Evolutionary conservation across 2,329 filamentous ascomycete species (phyloP), one percentile per base, ranked within the genome.

Genomic region (Coniochaeta sp.): DNA sequence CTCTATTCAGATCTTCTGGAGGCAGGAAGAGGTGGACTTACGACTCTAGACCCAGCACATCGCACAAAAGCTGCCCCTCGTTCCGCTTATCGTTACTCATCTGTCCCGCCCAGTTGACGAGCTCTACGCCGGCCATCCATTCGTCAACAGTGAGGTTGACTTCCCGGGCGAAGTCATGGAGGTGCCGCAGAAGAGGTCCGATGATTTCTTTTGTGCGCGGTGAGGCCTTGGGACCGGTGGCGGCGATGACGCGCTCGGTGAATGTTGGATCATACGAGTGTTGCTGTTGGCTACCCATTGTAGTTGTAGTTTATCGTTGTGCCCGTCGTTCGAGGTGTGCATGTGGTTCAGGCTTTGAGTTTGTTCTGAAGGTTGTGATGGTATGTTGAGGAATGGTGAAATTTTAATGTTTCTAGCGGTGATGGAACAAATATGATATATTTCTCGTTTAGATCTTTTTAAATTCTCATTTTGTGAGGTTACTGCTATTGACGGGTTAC

Each of bases 121-220:
- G 75, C 69, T 30, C 76, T 30, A 88, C 82, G 57, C 82, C 85
- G 12, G 79, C 73, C 71, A 85, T 80, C 84, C 84, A 87, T 72
- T 88, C 85, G 62, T 85, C 83, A 22, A 79, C 76, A 22, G 82
- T 86, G 57, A 88, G 79, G 68, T 87, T 81, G 61, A 85, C 79
- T 69, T 88, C 85, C 54, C 84, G 80, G 52, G 81, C 80, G 69
- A 87, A 87, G 71, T 86, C 83, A 72, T 88, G 85, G 60, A 87
- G 76, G 73, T 87, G 84, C 44, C 73, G 75, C 70, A 86, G 83
- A 63, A 86, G 71, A 42, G 77, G 76, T 62, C 75, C 70, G 71
- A 87, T 74, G 68, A 87, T 75, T 63, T 81, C 75, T 62, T 80
- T 77, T 65, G 79, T 79, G 60, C 85, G 77, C 59, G 84, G 81